phyloP scores from a whole-genome alignment of 208 protist genomes.

The Trypanosoma cruzi region DNA sequence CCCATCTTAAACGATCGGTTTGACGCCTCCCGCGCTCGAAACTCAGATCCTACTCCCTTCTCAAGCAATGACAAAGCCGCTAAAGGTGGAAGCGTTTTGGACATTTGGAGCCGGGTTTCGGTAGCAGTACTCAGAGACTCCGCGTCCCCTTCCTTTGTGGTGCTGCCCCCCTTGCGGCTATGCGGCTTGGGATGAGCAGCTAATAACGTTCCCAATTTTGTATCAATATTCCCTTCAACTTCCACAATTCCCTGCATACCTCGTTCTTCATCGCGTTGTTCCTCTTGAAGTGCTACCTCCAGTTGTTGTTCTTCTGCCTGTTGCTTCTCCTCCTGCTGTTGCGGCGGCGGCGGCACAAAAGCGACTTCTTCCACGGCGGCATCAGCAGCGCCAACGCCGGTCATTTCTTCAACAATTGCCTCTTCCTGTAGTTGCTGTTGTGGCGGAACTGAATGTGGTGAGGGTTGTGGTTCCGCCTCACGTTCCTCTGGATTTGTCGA shows the following conservation, averaged over 20 bases:
- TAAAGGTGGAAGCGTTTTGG: neutral
- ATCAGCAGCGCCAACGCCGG: neutral
- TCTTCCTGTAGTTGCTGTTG: conserved; percentile 4
- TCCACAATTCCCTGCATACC: neutral
- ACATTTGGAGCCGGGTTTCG: neutral
- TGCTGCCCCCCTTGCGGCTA: neutral
- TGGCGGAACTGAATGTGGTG: neutral
- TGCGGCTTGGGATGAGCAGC: neutral
- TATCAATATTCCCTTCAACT: neutral
- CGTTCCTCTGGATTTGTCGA: neutral
- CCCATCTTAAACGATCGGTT: neutral
- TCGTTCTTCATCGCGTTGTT: neutral
- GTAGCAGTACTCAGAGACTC: neutral
- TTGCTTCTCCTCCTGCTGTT: neutral
- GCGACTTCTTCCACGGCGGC: neutral
- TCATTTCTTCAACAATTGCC: neutral
- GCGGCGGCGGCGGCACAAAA: neutral
- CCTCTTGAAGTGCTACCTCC: neutral
- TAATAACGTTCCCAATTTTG: neutral
- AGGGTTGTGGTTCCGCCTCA: neutral
- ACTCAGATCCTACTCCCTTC: neutral
- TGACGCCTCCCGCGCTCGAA: neutral
- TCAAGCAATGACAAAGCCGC: neutral
- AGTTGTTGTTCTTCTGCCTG: neutral
- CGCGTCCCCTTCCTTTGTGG: neutral